Evolutionary conservation across 805 yeast species (phyloP).

Genomic region (Kluyveromyces starmeri): DNA sequence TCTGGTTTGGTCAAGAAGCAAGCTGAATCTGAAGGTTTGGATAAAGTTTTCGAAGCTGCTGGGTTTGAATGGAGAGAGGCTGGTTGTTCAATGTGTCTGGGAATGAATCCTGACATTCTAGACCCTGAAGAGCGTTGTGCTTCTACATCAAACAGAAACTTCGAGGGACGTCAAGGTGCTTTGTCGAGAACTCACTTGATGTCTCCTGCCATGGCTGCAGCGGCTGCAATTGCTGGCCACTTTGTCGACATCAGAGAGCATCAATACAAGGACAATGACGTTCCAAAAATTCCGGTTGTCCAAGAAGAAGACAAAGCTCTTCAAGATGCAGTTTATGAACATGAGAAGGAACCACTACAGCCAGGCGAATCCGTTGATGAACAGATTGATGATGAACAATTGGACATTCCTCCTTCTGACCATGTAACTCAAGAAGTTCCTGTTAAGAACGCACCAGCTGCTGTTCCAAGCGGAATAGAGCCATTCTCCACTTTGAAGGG

Average conservation of each 20-base stretch:
- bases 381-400: constrained; percentile 44
- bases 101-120: constrained; percentile 98
- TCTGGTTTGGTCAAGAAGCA: constrained; percentile 89
- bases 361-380: constrained; percentile 43
- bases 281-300: constrained; percentile 43
- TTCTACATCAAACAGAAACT: constrained; percentile 96
- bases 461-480: constrained; percentile 52
- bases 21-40: constrained; percentile 93
- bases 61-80: constrained; percentile 99
- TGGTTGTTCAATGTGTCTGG: constrained; percentile 98
- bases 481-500: constrained; percentile 71
- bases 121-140: constrained; percentile 97
- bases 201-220: constrained; percentile 99
- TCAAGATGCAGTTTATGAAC: constrained; percentile 63
- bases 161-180: constrained; percentile 99
- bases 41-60: constrained; percentile 81
- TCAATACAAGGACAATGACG: constrained; percentile 50
- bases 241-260: constrained; percentile 85
- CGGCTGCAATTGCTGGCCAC: constrained; percentile 89
- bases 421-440: constrained; percentile 34
- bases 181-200: constrained; percentile 89
- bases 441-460: constrained; percentile 24
- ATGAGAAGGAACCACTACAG: constrained; percentile 55
- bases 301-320: constrained; percentile 42
- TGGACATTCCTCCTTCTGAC: constrained; percentile 53